Conservation (phyloP, 345 rosid species). For the Eutrema heterophyllum region DNA sequence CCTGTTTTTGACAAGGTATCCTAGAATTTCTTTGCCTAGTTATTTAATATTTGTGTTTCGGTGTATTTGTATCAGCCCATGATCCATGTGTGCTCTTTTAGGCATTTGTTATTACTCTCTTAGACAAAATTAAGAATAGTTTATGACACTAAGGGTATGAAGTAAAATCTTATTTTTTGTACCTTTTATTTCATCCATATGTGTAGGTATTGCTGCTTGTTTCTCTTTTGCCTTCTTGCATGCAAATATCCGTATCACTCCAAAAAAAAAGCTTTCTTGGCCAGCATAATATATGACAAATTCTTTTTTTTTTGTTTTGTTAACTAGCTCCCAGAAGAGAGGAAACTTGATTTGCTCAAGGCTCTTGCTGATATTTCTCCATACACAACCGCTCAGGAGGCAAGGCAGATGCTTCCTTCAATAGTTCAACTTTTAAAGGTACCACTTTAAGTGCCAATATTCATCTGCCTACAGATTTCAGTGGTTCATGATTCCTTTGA, state of each 20-base stretch:
- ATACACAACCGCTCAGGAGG: conserved; percentile 83
- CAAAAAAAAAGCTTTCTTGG: conserved; percentile 1
- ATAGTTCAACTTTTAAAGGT: conserved; percentile 89
- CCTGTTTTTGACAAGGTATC: conserved; percentile 92
- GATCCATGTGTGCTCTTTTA: not conserved
- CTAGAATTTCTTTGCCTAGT: not conserved
- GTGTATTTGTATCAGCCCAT: not conserved
- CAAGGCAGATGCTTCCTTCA: conserved; percentile 91
- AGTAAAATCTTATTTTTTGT: not conserved
- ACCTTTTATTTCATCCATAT: not conserved
- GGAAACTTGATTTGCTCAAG: conserved; percentile 95
- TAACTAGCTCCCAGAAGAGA: conserved; percentile 88
- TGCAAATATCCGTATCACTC: not conserved
- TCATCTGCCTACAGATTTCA: not conserved
- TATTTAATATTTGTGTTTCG: not conserved
- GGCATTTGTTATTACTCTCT: not conserved
- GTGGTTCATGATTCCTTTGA: not conserved
- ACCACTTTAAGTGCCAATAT: not conserved
- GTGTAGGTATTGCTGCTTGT: not conserved
- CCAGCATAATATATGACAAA: not conserved
- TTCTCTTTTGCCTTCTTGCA: conserved; percentile 7
- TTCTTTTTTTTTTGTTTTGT: not conserved
- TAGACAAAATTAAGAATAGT: not conserved
- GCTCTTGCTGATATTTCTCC: conserved; percentile 93
- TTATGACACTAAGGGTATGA: not conserved